Evolutionary conservation across 1,139 yeast species (phyloP), one percentile per base, ranked within the genome.

Genomic region (Scheffersomyces quercinus): DNA sequence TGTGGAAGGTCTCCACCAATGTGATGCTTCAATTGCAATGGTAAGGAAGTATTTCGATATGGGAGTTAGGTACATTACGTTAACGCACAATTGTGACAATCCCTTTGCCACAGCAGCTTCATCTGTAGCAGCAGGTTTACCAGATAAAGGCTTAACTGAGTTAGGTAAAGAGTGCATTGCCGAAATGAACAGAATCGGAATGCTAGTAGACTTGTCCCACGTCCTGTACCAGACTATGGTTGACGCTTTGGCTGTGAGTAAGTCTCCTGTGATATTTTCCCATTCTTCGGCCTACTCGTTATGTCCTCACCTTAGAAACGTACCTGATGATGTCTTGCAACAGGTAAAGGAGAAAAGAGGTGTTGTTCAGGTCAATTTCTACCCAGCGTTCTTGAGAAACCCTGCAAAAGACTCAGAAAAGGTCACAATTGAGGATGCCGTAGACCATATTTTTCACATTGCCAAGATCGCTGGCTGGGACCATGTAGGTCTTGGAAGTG

Each of bases 401-500:
- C 48, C 55, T 7, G 66, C 53, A 3, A 47, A 45, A 2, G 44
- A 47, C 9, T 51, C 47, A 6, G 38, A 34, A 6, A 34, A 26
- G 8, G 58, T 50, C 5, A 67, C 77, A 4, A 71, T 78, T 35
- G 76, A 75, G 12, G 79, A 77, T 52, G 81, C 79, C 1, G 78
- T 69, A 1, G 70, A 66, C 32, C 82, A 78, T 56, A 64, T 75
- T 24, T 51, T 64, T 34, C 66, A 78, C 50, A 62, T 77, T 14
- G 68, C 75, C 20, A 56, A 73, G 28, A 48, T 69, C 4, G 71
- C 75, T 41, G 83, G 82, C 1, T 77, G 81, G 81, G 78, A 73
- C 29, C 77, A 75, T 54, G 81, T 78, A 36, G 82, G 82, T 0
- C 57, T 79, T 29, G 83, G 83, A 1, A 69, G 77, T 2, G 83